Evolutionary conservation across 2,329 filamentous ascomycete species (phyloP), one percentile per base, ranked within the genome.

Genomic region (Macrophomina pseudophaseolina): DNA sequence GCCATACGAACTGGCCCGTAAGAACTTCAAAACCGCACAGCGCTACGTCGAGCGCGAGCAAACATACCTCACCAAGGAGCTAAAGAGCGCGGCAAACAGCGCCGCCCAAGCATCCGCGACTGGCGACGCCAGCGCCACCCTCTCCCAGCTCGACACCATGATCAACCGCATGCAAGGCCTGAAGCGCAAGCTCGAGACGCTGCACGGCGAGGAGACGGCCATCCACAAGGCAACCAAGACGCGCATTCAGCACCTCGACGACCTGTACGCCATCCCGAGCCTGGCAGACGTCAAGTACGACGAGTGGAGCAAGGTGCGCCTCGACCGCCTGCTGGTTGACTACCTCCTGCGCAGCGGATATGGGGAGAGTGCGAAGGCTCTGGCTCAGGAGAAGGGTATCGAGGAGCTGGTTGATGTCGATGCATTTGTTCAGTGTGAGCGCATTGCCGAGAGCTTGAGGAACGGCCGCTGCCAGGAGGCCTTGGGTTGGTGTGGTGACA

Each of bases 261-360:
- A 93, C 71, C 84, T 99, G 4, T 92, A 95, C 77, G 80, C 86
- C 52, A 92, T 98, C 72, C 87, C 90, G 66, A 91, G 88, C 68
- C 84, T 97, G 68, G 91, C 93, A 63, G 95, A 99, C 76, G 93
- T 97, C 72, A 93, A 93, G 75, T 99, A 98, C 80, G 94, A 98
- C 75, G 84, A 87, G 66, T 99, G 95, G 95, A 92, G 91, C 68
- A 87, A 92, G 65, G 87, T 87, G 46, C 85, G 95, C 28, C 83
- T 99, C 52, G 91, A 97, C 78, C 85, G 95, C 18, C 81, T 98
- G 67, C 80, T 99, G 56, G 91, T 97, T n/a, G 95, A 99, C 76
- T 97, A 97, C 78, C 85, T 99, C 71, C 82, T 98, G 58, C 87
- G 95, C 8, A 89, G 90, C 68, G 94, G 94, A 3, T 97, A 94